A percentile compares a stretch with the other conserved stretches of the same genome.
Evolutionary conservation across 495 filamentous ascomycete genomes (phyloP).

Genomic region (Penicillium diatomitis): DNA sequence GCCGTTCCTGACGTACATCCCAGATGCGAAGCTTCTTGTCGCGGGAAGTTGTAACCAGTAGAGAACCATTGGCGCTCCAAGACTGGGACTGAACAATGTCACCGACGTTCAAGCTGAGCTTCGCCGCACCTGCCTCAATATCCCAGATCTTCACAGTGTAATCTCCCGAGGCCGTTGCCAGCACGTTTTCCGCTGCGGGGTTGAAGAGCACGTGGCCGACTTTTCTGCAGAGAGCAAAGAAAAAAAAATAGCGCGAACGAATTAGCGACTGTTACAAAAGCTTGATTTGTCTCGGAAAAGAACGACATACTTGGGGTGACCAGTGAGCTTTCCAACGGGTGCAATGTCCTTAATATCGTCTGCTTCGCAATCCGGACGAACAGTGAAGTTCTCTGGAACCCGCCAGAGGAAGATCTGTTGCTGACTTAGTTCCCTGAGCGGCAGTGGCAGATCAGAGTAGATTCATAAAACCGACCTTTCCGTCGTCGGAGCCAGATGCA

Average conservation of each 20-base stretch:
- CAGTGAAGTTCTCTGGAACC: constrained; percentile 79
- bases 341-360: constrained; percentile 68
- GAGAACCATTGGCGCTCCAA: constrained; percentile 86
- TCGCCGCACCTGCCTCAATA: constrained; percentile 65
- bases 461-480: constrained; percentile 49
- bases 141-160: constrained; percentile 96
- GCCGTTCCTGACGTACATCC: constrained; percentile 89
- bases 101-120: constrained; percentile 66
- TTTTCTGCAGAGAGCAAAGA: constrained; percentile 48
- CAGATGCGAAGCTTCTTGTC: constrained; percentile 98
- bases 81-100: constrained; percentile 93
- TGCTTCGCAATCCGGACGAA: constrained; percentile 67
- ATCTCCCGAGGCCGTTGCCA: constrained; percentile 92
- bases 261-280: not conserved
- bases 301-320: constrained; percentile 42
- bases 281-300: too few species aligned
- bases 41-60: constrained; percentile 86
- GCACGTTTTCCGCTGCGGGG: constrained; percentile 88
- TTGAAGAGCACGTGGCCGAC: constrained; percentile 97
- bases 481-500: constrained; percentile 91
- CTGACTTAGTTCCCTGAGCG: constrained; percentile 7
- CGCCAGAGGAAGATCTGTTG: constrained; percentile 79
- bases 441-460: too few species aligned
- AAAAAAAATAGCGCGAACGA: constrained; percentile 2
- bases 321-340: constrained; percentile 69